A percentile compares a stretch with the other conserved stretches of the same genome.
Conservation (phyloP, 2,329 filamentous ascomycete genomes). For the Pestalotiopsis sp. region DNA sequence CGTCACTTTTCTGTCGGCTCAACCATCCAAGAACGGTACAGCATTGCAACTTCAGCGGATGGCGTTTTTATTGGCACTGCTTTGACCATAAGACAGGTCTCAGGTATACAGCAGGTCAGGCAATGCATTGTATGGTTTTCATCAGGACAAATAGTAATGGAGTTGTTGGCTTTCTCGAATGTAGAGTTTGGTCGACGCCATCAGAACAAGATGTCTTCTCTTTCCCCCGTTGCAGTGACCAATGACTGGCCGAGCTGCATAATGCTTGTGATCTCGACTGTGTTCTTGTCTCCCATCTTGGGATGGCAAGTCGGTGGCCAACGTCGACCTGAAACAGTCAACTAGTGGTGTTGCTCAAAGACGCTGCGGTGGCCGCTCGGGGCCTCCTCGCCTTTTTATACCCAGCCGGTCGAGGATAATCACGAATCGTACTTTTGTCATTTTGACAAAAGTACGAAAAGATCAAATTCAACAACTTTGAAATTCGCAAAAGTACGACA, state of each 20-base stretch:
- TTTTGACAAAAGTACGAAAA: not conserved
- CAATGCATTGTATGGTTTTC: not conserved
- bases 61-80: not conserved
- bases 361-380: not conserved
- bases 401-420: not conserved
- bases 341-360: not conserved
- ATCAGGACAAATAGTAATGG: not conserved
- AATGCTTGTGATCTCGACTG: not conserved
- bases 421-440: slow-evolving; percentile 3
- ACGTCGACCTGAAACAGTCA: not conserved
- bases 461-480: not conserved
- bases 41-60: not conserved
- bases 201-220: not conserved
- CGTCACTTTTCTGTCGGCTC: not conserved
- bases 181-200: not conserved
- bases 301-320: not conserved
- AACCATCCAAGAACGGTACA: not conserved
- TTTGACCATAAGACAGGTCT: not conserved
- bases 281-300: not conserved
- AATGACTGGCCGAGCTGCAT: not conserved
- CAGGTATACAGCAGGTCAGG: not conserved
- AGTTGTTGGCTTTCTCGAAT: not conserved
- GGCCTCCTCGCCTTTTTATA: not conserved
- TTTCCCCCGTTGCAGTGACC: not conserved
- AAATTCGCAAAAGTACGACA: not conserved